Base-by-base conservation (phyloP, 2,329 filamentous ascomycete genomes). In the Fusarium virguliforme region DNA sequence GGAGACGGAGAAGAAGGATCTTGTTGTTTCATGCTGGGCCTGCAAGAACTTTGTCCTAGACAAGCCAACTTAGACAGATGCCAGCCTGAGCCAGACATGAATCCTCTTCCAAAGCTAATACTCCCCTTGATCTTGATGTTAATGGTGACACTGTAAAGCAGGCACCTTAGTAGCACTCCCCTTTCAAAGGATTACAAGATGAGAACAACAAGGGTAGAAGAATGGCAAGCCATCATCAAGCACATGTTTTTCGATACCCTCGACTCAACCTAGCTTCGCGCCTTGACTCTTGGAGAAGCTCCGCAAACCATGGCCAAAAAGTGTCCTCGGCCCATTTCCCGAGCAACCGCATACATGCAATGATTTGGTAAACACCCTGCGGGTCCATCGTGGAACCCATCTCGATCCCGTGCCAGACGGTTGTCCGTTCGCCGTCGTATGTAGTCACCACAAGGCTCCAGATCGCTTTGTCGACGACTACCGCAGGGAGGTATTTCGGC, bases 1-100 rank as follows among this genome's bases (percentile, higher is more conserved):
- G 41, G 41, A 46, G n/a, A 13, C 13, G 41, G n/a, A 46, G n/a
- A 46, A 46, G 41, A 46, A 26, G 41, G 41, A 46, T 46, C 41
- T 46, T 46, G 41, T 46, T 46, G 41, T 46, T 46, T 24, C 41
- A 7, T 46, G 41, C 18, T 46, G 41, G 41, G 41, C 41, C 22
- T 46, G 41, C 9, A 46, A 46, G 18, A 46, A 46, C 41, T 46
- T 46, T 46, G 41, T 46, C 18, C 8, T 46, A 13, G 41, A 46
- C 22, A 46, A 46, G 22, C 41, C 7, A 2, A 2, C 22, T 46
- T 59, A 59, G 41, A 6, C 13, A 15, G 12, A 18, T 40, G 13
- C 5, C 12, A 18, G 13, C 6, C 37, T 15, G 13, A 18, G 18
- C 18, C 18, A 18, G 18, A 18, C 18, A 1, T 18, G 18, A 18